A percentile compares a stretch with the other conserved stretches of the same genome.
Evolutionary conservation across 495 filamentous ascomycete species (phyloP).

Genomic region (Hamigera avellanea): DNA sequence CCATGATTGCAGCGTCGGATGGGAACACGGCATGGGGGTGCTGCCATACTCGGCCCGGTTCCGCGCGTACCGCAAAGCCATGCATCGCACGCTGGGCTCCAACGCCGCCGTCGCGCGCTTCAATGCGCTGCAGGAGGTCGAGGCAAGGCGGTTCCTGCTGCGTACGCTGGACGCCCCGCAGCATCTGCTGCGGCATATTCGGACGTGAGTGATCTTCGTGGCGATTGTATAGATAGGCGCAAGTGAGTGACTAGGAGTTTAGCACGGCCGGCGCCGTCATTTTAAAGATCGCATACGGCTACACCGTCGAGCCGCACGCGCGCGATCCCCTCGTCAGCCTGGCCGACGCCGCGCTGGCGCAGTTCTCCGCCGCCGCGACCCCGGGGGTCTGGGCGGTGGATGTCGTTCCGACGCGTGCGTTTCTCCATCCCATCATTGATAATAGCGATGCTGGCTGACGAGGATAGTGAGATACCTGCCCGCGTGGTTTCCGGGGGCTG

Average conservation of each 20-base stretch:
- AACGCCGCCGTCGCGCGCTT: conserved; percentile 21
- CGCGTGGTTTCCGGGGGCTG: conserved; percentile 36
- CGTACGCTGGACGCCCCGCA: conserved; percentile 26
- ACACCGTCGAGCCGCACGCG: conserved; percentile 28
- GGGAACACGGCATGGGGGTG: conserved; percentile 23
- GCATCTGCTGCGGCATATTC: conserved; percentile 25
- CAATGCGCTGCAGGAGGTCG: conserved; percentile 24
- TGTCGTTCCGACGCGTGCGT: conserved; percentile 19
- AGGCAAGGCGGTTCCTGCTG: conserved; percentile 28
- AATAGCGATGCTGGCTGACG: no score
- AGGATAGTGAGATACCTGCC: conserved; percentile 30
- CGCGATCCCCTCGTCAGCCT: conserved; percentile 32
- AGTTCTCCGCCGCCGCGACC: conserved; percentile 23
- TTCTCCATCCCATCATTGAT: background rate
- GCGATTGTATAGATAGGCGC: background rate
- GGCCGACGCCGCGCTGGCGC: conserved; percentile 21
- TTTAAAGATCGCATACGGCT: conserved; percentile 38
- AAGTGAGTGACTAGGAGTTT: background rate
- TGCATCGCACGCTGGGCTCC: conserved; percentile 21
- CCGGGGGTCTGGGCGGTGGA: conserved; percentile 35
- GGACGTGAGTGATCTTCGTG: conserved; percentile 18
- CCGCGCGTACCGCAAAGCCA: conserved; percentile 29
- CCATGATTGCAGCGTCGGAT: conserved; percentile 7
- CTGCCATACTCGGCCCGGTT: conserved; percentile 25
- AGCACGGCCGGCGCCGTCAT: conserved; percentile 18